Percentiles rank a stretch among this genome's conserved stretches.
Evolutionary conservation across 208 protist genomes (phyloP).

Genomic region (Angomonas ambiguus): DNA sequence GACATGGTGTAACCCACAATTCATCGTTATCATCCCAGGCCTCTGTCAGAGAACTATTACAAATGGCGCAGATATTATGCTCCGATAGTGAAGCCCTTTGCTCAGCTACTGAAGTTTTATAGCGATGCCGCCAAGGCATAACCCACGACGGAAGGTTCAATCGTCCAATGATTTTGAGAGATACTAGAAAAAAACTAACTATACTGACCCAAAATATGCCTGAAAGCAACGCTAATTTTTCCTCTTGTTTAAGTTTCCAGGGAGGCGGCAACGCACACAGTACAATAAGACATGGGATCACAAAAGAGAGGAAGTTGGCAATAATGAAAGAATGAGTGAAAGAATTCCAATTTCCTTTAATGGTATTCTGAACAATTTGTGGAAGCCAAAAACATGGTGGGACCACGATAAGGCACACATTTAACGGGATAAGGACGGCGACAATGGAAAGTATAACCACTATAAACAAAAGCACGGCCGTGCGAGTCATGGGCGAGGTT

Average conservation of each 20-base stretch:
- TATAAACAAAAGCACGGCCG: background rate
- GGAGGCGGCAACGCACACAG: background rate
- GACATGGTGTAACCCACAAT: background rate
- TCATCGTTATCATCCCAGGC: background rate
- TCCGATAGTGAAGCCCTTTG: background rate
- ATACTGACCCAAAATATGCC: background rate
- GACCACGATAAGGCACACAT: background rate
- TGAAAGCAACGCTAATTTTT: background rate
- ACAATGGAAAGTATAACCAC: background rate
- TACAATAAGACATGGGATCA: background rate
- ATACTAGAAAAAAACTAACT: background rate
- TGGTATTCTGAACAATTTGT: background rate
- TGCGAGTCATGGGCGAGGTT: background rate
- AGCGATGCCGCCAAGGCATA: background rate
- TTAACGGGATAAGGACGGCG: background rate
- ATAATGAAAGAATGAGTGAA: background rate
- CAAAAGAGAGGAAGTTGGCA: background rate
- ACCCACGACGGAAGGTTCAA: background rate
- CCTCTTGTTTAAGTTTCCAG: background rate
- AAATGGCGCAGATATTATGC: background rate
- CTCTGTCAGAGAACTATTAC: background rate
- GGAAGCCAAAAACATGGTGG: background rate
- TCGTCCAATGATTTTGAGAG: background rate
- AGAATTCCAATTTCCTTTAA: background rate
- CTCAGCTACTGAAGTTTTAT: background rate